Percentiles rank a stretch among this genome's conserved stretches.
Evolutionary conservation across 139 green algal species (phyloP).

Genomic region (Pleodorina starrii): DNA sequence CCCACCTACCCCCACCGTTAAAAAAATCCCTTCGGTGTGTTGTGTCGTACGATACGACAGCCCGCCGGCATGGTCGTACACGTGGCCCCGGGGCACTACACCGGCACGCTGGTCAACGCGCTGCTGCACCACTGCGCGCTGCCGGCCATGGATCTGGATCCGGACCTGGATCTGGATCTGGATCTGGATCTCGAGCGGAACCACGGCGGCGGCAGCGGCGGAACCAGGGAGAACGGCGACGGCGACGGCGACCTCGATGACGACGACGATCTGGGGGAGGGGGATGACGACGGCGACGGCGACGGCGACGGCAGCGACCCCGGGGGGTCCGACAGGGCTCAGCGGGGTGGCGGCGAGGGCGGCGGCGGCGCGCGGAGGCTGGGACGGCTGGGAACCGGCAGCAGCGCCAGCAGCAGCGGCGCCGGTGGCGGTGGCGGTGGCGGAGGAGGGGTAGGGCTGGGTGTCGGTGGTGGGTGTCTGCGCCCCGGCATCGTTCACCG

Average conservation of each 20-base stretch:
- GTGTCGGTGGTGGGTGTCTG: slow-evolving; percentile 52
- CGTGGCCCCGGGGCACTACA: slow-evolving; percentile 80
- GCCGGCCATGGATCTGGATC: slow-evolving; percentile 56
- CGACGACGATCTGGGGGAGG: background rate
- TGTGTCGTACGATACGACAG: slow-evolving; percentile 49
- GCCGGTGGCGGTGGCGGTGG: background rate
- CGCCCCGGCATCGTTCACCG: slow-evolving; percentile 98
- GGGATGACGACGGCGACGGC: background rate
- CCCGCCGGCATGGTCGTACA: slow-evolving; percentile 94
- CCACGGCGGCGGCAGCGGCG: no score
- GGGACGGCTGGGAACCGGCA: no score
- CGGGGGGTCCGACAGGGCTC: no score
- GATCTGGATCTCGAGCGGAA: background rate
- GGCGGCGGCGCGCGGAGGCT: background rate
- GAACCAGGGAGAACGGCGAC: no score
- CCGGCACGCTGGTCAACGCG: slow-evolving; percentile 97
- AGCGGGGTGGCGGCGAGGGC: background rate
- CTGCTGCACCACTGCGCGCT: slow-evolving; percentile 92
- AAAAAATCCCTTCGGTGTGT: no score
- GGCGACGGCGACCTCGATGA: background rate
- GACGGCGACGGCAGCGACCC: background rate
- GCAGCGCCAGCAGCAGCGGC: background rate
- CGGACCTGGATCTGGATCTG: background rate
- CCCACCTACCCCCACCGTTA: no score
- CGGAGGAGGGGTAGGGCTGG: background rate